Conservation (phyloP, 2,329 filamentous ascomycete species). For the Dothideomycetes sp. region DNA sequence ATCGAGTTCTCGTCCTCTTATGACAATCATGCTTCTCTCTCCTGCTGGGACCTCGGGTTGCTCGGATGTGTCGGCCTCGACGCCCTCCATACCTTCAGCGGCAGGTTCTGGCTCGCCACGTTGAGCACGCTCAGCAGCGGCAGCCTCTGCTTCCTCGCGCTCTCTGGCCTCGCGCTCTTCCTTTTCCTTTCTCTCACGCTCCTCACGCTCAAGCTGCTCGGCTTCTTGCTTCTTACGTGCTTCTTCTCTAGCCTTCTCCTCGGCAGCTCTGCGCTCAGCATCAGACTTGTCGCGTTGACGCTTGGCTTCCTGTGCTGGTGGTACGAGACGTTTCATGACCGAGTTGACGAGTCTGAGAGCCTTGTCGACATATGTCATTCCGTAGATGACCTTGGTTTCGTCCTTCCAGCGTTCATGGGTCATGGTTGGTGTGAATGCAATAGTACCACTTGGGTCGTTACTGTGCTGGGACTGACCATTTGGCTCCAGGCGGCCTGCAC, state of each 20-base stretch:
- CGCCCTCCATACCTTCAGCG: slow-evolving; percentile 57
- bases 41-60: slow-evolving; percentile 30
- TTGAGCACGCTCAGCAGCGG: slow-evolving; percentile 21
- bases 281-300: slow-evolving; percentile 58
- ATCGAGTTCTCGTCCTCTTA: slow-evolving; percentile 78
- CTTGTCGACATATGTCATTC: slow-evolving; percentile 55
- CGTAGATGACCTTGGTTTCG: slow-evolving; percentile 80
- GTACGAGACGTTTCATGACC: slow-evolving; percentile 64
- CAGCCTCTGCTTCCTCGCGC: slow-evolving; percentile 27
- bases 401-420: slow-evolving; percentile 78
- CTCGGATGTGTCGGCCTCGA: slow-evolving; percentile 42
- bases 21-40: slow-evolving; percentile 64
- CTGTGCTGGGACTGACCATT: neutral
- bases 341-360: slow-evolving; percentile 55
- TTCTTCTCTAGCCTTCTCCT: slow-evolving; percentile 52
- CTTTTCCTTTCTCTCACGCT: slow-evolving; percentile 38
- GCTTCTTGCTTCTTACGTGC: slow-evolving; percentile 50
- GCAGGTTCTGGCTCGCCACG: slow-evolving; percentile 23
- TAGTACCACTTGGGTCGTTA: slow-evolving; percentile 58
- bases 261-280: slow-evolving; percentile 53
- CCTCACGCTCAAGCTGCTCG: slow-evolving; percentile 46
- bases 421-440: slow-evolving; percentile 59
- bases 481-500: neutral
- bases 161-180: slow-evolving; percentile 38
- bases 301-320: slow-evolving; percentile 72